Percentiles rank a stretch among this genome's conserved stretches.
Evolutionary conservation across 805 yeast species (phyloP).

Genomic region (Zygosaccharomyces gambellarensis): DNA sequence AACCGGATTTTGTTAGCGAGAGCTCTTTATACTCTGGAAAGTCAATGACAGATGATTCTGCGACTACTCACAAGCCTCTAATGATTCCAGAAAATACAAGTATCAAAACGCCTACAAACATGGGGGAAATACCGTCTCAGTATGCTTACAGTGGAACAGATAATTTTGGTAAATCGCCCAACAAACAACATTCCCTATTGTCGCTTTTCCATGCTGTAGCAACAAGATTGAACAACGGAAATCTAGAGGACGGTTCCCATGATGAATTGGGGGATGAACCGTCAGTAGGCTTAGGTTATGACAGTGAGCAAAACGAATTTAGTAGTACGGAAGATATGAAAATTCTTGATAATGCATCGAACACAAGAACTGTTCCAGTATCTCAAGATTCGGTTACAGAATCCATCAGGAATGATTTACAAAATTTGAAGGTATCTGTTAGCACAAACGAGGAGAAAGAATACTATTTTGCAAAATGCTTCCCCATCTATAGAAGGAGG

Average conservation of each 20-base stretch:
- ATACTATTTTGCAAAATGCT: constrained; percentile 66
- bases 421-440: constrained; percentile 25
- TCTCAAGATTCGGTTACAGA: constrained; percentile 9
- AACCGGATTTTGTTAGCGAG: background rate
- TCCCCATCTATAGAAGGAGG: constrained; percentile 71
- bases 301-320: background rate
- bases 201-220: constrained; percentile 36
- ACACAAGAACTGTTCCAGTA: constrained; percentile 25
- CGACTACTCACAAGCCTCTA: constrained; percentile 1
- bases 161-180: background rate
- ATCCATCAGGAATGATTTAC: constrained; percentile 7
- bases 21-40: background rate
- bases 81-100: background rate
- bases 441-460: constrained; percentile 49
- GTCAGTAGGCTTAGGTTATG: background rate
- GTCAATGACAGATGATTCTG: constrained; percentile 1
- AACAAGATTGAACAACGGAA: constrained; percentile 12
- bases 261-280: background rate
- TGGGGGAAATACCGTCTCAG: background rate
- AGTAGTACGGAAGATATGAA: constrained; percentile 7
- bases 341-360: constrained; percentile 22
- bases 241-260: background rate
- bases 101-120: background rate
- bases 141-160: background rate
- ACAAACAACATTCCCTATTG: constrained; percentile 29